A percentile compares a stretch with the other conserved stretches of the same genome.
Evolutionary conservation across 345 rosid genomes (phyloP).

Genomic region (Melastoma malabathricum): DNA sequence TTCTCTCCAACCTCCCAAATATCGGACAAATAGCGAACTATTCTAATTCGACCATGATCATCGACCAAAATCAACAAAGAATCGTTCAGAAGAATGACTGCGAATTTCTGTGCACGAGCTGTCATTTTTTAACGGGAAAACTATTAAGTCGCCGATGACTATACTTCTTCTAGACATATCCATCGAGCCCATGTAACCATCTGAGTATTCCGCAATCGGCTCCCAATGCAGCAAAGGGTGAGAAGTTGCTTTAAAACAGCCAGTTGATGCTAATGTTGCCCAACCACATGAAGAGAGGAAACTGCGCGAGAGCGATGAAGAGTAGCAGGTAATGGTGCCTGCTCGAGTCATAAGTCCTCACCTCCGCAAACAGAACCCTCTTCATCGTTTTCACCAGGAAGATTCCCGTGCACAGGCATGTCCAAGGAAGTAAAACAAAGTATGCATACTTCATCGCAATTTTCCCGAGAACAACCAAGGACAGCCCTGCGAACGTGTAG

Average conservation of each 20-base stretch:
- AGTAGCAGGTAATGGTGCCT: constrained; percentile 79
- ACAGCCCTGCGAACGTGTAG: constrained; percentile 64
- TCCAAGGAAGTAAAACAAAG: constrained; percentile 70
- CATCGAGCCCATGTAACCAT: no score
- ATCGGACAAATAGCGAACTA: no score
- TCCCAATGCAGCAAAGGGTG: no score
- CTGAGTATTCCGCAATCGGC: no score
- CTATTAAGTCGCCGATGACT: no score
- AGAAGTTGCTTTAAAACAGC: constrained; percentile 26
- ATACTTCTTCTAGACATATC: no score
- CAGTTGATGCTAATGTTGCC: constrained; percentile 84
- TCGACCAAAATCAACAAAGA: no score
- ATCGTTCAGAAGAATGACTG: no score
- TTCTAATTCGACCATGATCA: no score
- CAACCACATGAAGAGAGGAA: constrained; percentile 84
- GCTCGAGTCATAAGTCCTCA: constrained; percentile 78
- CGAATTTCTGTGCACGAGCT: no score
- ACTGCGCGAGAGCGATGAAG: constrained; percentile 75
- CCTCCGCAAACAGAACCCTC: constrained; percentile 86
- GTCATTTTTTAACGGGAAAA: no score
- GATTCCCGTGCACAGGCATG: constrained; percentile 70
- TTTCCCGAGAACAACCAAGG: constrained; percentile 67
- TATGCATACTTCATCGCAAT: constrained; percentile 53
- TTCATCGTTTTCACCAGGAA: constrained; percentile 96
- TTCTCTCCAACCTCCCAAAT: no score